A percentile compares a stretch with the other conserved stretches of the same genome.
Conservation (phyloP, 2,329 filamentous ascomycete genomes). For the Talaromyces albobiverticillius region DNA sequence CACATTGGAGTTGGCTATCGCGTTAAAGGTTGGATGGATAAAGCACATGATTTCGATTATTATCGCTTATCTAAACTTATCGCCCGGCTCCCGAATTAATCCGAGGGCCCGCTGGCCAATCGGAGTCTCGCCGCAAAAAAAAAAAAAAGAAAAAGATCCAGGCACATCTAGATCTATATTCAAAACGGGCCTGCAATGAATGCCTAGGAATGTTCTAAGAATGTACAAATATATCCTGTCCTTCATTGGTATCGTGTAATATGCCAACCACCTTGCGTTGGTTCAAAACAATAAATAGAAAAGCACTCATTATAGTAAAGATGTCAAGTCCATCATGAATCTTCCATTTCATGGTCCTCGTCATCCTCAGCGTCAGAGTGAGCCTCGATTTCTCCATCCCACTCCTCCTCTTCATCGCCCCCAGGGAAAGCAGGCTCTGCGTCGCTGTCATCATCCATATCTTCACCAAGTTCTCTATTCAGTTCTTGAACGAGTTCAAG, state of each 20-base stretch:
- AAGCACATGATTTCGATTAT: not conserved
- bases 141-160: slow-evolving; percentile 1
- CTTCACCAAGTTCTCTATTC: slow-evolving; percentile 62
- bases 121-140: slow-evolving; percentile 3
- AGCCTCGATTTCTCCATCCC: slow-evolving; percentile 56
- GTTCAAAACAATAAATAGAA: slow-evolving; percentile 12
- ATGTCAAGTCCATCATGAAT: slow-evolving; percentile 34
- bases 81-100: slow-evolving; percentile 7
- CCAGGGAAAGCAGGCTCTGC: slow-evolving; percentile 55
- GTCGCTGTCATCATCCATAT: slow-evolving; percentile 54
- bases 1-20: slow-evolving; percentile 32
- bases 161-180: not conserved
- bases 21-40: slow-evolving; percentile 15
- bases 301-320: not conserved
- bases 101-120: slow-evolving; percentile 4
- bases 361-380: slow-evolving; percentile 40
- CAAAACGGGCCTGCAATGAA: not conserved
- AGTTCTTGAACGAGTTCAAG: slow-evolving; percentile 51
- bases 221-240: not conserved
- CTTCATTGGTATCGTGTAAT: not conserved
- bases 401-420: slow-evolving; percentile 38
- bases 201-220: not conserved
- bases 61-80: slow-evolving; percentile 14
- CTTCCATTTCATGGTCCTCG: slow-evolving; percentile 55
- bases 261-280: not conserved